Base-by-base conservation (phyloP, 352 stramenopile species). In the Phytophthora aleatoria region DNA sequence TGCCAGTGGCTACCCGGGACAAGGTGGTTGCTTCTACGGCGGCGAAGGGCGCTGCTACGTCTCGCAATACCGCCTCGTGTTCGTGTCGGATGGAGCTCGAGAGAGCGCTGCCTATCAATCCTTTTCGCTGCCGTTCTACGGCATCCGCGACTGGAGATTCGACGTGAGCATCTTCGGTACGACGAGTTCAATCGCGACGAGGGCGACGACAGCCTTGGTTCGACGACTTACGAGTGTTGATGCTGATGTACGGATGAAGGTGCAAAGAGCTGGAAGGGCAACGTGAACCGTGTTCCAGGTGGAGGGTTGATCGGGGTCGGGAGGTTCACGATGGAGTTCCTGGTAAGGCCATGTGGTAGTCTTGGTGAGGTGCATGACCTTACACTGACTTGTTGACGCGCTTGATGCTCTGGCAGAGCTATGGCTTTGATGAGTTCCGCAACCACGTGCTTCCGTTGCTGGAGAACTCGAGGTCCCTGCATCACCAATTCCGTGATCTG, bases 21-120 rank as follows among this genome's bases (percentile, higher is more conserved):
- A 92, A 64, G 85, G 85, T 52, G 83, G 85, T 43, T 94, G 83
- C 64, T 94, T 92, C 67, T 92, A 90, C 57, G 78, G 85, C 16
- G 74, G 81, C 27, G 64, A 85, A 68, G 85, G 85, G 5, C 67
- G 74, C 38, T 91, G 83, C 58, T 92, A 86, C 59, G 70, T 91
- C 15, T 94, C 85, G 13, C 85, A 94, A 61, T 94, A 94, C 63
- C 81, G 85, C 33, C 54, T 85, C 30, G 85, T 94, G 15, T 90
- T 83, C 39, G 81, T 94, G 15, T 83, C 83, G 24, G 64, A 87
- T 24, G 55, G 49, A 9, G 50, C 42, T 26, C 27, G 51, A 0
- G 64, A 56, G 3, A 67, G 70, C 26, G 79, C 64, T 2, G 83
- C 78, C 33, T 91, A 92, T 27, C 64, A 76, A 12, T 94, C 85